These are phyloP conservation scores for Beta macrorhiza DNA, from an alignment of 179 eudicot genomes.

Conservation along the genomic window DNA sequence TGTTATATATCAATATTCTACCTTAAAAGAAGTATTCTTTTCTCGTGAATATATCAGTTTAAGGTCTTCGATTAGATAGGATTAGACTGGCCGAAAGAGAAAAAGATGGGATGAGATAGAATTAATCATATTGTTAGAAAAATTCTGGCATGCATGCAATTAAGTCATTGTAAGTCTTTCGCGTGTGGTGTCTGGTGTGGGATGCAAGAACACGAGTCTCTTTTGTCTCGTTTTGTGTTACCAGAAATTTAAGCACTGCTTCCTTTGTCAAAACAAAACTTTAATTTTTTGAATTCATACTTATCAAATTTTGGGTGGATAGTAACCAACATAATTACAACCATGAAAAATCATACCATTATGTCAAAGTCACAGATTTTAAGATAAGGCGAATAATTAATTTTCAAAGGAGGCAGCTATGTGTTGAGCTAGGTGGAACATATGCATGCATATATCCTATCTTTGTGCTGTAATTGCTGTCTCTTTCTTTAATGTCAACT, in stretches of 20 bases:
- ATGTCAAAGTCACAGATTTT: neutral
- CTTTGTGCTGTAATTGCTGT: constrained; percentile 11
- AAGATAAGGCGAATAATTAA: constrained; percentile 16
- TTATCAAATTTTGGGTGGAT: neutral
- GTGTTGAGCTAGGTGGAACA: neutral
- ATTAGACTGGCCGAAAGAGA: neutral
- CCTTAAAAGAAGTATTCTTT: too few species aligned
- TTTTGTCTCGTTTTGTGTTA: neutral
- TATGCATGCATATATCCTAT: neutral
- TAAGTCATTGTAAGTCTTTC: neutral
- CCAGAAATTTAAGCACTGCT: neutral
- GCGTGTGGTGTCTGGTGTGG: constrained; percentile 8
- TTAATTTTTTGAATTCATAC: neutral
- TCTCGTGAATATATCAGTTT: too few species aligned
- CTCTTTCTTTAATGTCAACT: constrained; percentile 11
- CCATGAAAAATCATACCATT: neutral
- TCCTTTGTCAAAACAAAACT: neutral
- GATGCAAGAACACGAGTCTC: neutral
- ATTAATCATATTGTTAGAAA: neutral
- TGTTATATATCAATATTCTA: too few species aligned
- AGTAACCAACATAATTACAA: neutral
- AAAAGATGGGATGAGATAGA: too few species aligned
- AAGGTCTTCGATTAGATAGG: neutral
- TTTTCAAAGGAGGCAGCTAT: neutral
- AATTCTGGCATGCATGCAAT: constrained; percentile 16